These are phyloP conservation scores for Urtica urens DNA, from an alignment of 306 rosid genomes.

Conservation along the genomic window DNA sequence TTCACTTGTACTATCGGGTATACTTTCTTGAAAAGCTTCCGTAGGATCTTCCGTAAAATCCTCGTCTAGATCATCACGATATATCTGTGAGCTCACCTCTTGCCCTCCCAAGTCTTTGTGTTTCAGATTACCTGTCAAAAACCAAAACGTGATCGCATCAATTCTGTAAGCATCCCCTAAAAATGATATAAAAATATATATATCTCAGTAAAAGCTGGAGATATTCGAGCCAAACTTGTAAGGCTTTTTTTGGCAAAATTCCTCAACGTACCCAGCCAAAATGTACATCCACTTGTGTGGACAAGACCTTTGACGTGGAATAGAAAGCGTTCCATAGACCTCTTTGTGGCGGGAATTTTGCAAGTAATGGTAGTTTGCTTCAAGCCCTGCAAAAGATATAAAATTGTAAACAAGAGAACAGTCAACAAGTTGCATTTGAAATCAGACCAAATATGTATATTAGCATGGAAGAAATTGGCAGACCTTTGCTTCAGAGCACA, in stretches of 20 bases:
- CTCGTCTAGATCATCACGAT: conserved; percentile 11
- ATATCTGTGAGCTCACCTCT: conserved; percentile 31
- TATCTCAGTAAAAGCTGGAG: too few relatives aligned
- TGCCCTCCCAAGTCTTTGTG: conserved; percentile 32
- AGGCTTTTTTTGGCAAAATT: too few relatives aligned
- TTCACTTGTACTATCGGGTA: conserved; percentile 13
- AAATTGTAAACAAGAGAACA: not conserved
- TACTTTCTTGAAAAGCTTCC: conserved; percentile 9
- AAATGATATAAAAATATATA: too few relatives aligned
- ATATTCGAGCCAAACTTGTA: too few relatives aligned
- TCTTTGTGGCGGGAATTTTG: conserved; percentile 33
- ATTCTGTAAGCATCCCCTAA: too few relatives aligned
- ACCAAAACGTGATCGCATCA: not conserved
- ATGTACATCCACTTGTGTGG: conserved; percentile 24
- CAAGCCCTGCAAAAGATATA: conserved; percentile 24
- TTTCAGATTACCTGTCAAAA: conserved; percentile 25
- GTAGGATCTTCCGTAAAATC: conserved; percentile 7
- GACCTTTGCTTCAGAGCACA: conserved; percentile 38
- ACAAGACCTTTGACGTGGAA: conserved; percentile 34
- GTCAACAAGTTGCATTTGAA: not conserved
- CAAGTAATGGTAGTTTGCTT: conserved; percentile 25
- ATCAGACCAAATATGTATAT: not conserved
- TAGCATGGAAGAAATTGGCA: not conserved
- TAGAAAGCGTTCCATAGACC: conserved; percentile 33
- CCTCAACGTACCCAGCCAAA: conserved; percentile 45